Evolutionary conservation across 345 rosid species (phyloP).

Genomic region (Ceriops decandra): DNA sequence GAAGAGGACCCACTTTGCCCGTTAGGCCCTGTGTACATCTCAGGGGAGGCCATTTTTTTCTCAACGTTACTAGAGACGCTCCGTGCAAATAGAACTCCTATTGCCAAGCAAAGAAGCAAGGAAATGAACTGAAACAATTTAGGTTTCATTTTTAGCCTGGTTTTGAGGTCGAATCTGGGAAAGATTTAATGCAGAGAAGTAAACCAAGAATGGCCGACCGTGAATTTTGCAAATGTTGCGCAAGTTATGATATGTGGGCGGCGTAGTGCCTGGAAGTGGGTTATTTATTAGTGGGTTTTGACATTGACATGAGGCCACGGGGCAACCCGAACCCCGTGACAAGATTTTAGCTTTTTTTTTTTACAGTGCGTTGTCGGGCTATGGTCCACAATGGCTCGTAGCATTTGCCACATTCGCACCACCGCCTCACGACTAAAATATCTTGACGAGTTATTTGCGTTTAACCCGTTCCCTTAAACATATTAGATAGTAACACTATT

Average conservation of each 20-base stretch:
- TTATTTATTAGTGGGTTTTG: slow-evolving; percentile 30
- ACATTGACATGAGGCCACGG: slow-evolving; percentile 26
- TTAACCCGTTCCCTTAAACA: no score
- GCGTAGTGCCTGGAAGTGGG: slow-evolving; percentile 15
- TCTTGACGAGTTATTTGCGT: no score
- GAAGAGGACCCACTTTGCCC: slow-evolving; percentile 31
- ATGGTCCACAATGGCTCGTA: no score
- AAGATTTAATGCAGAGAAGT: neutral
- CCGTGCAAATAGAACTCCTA: slow-evolving; percentile 5
- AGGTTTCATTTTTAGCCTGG: slow-evolving; percentile 15
- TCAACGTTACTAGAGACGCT: neutral
- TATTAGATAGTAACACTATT: no score
- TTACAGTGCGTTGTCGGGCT: slow-evolving; percentile 10
- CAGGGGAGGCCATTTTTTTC: slow-evolving; percentile 12
- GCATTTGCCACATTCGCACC: no score
- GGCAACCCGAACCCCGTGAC: slow-evolving; percentile 24
- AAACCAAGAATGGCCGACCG: neutral
- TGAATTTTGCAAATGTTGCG: neutral
- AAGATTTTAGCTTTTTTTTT: neutral
- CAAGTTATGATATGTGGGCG: neutral
- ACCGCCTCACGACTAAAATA: no score
- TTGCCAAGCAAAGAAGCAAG: slow-evolving; percentile 19
- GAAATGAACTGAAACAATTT: slow-evolving; percentile 7
- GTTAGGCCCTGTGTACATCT: slow-evolving; percentile 21
- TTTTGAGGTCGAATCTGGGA: neutral